Base-by-base conservation (phyloP, 805 yeast genomes). In the Suhomyces canberraensis region DNA sequence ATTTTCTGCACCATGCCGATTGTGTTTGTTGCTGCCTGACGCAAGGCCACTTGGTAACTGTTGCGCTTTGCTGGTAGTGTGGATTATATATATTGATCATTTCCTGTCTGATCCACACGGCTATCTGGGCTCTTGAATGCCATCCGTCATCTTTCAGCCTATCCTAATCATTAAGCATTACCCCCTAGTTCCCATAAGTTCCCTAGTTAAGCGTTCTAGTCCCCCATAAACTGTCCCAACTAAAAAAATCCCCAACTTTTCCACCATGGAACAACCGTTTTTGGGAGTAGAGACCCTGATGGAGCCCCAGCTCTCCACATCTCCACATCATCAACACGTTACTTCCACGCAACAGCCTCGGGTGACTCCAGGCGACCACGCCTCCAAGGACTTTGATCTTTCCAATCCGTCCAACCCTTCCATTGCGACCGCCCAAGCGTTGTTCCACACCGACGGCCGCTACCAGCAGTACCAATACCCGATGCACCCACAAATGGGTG, bases 401-500 rank as follows among this genome's bases (percentile, higher is more conserved):
- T 27, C 39, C 24, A 39, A 39, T 25, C 39, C 42, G 9, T 27
- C 41, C 20, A 38, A 38, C 20, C 38, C 38, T 9, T 31, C 39
- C 18, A 39, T 39, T 11, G 42, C 39, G 11, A 35, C 36, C 20
- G 45, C 41, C 33, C 40, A 33, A 36, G 48, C 42, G 29, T 38
- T 21, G 41, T 43, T 38, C 31, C 40, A 39, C 25, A 39, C 33
- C 14, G 37, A 33, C 26, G 34, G 27, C 15, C 46, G 41, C 11
- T 38, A 21, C 33, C 44, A 37, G 18, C 35, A 40, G 21, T 36
- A 32, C 19, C 51, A 44, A 19, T 31, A 34, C 7, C 44, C 37
- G 11, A 48, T 43, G 34, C 56, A 50, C 38, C 52, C 50, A 33
- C 61, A 47, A 19, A 47, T 29, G 35, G 39, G 21, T 20, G 20